Evolutionary conservation across 192 early-diverging fungal genomes (phyloP), one percentile per base, ranked within the genome.

Genomic region (Coemansia sp.): DNA sequence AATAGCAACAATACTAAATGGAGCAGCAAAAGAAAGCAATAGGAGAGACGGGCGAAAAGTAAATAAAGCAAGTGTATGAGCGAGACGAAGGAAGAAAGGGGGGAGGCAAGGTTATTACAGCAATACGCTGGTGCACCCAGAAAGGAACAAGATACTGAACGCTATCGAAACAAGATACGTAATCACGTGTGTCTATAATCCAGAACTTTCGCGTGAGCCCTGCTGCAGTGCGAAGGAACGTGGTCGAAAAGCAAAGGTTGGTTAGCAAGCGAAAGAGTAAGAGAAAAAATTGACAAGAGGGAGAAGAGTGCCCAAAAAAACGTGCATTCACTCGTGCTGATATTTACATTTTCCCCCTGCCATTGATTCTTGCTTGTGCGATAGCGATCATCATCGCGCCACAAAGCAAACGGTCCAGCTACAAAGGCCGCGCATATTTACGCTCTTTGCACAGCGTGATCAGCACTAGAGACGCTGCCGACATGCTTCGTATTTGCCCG

Each of bases 301-400:
- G 51, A 28, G 21, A 31, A 28, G 24, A 31, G 51, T 13, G 13
- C 14, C 18, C 51, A 28, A 55, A 26, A 55, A 26, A 55, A 31
- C 48, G 48, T 51, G 48, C 24, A 13, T 51, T 28, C 10, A 5
- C 21, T 21, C 3, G 20, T 9, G 21, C 3, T 16, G 51, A 26
- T 55, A 55, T 55, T 55, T 55, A 55, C 51, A 14, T 55, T 55
- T 55, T 55, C 13, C 3, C 2, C 26, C 43, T 9, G 20, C 43
- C 43, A 46, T 50, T 50, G 48, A 50, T 50, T 50, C 48, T 26
- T 31, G 51, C 51, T 28, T 55, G 26, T 28, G 24, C 14, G 51
- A 55, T 55, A 55, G 51, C 51, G 51, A 55, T 55, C 51, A 55
- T 55, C 51, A 28, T 45, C 51, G 26, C 51, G 51, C 51, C 51